phyloP scores from a whole-genome alignment of 176 grass and related monocot genomes.

The Saccharum spontaneum region DNA sequence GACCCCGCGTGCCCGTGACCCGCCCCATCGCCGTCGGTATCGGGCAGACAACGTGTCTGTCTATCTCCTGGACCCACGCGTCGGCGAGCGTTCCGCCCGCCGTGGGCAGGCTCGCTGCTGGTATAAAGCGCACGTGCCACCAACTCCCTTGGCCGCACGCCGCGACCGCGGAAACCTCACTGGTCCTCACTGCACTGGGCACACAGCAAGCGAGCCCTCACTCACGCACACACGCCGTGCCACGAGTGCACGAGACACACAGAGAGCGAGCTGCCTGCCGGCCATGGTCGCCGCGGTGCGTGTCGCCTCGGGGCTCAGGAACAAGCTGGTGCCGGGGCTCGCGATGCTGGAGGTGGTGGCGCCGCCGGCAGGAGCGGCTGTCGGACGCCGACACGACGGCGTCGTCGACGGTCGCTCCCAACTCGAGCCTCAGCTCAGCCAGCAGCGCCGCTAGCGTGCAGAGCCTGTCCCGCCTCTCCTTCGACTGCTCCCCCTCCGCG shows the following conservation, averaged over 20 bases:
- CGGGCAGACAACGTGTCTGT: neutral
- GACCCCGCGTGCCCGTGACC: neutral
- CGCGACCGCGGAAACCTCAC: neutral
- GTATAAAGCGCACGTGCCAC: slow-evolving; percentile 30
- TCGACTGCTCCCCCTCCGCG: slow-evolving; percentile 31
- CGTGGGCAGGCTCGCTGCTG: neutral
- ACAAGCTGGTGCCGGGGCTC: neutral
- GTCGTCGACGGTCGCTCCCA: slow-evolving; percentile 48
- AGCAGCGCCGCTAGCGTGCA: slow-evolving; percentile 54
- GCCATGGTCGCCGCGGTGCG: slow-evolving; percentile 31
- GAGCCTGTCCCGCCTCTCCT: slow-evolving; percentile 62
- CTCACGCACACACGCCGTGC: neutral
- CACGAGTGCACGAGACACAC: neutral
- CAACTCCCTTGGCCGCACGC: slow-evolving; percentile 19
- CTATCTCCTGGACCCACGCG: neutral
- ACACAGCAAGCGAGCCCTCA: no score
- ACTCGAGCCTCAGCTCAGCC: slow-evolving; percentile 67
- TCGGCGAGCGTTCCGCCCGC: neutral
- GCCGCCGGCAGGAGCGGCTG: neutral
- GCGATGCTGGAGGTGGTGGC: neutral
- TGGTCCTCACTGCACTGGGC: no score
- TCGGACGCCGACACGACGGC: slow-evolving; percentile 72
- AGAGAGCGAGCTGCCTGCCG: no score
- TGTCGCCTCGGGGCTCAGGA: no score
- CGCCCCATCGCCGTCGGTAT: neutral